phyloP scores from a whole-genome alignment of 306 rosid genomes.

The Medicago lupulina region DNA sequence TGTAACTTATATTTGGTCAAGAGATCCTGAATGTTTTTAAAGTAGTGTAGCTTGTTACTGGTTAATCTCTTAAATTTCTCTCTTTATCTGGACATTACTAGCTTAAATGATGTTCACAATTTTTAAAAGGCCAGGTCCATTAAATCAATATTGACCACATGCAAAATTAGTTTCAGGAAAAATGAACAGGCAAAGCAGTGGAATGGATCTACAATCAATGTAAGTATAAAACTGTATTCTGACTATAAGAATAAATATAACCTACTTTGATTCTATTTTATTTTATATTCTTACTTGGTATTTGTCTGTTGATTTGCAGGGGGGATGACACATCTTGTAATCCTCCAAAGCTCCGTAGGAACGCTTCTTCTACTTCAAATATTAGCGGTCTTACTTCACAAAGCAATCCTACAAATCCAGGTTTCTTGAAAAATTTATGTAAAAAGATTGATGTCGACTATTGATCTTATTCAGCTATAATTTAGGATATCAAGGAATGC shows the following conservation, averaged over 20 bases:
- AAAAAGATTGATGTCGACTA: background rate
- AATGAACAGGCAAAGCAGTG: constrained; percentile 74
- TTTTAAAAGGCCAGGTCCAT: background rate
- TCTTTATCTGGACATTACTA: background rate
- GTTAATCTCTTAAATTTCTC: background rate
- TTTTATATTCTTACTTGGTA: constrained; percentile 18
- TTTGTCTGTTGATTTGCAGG: constrained; percentile 49
- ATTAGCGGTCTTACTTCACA: constrained; percentile 66
- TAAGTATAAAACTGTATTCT: constrained; percentile 35
- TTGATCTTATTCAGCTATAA: constrained; percentile 18
- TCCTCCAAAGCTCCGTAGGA: constrained; percentile 77
- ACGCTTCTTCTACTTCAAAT: constrained; percentile 84
- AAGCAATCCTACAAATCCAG: constrained; percentile 58
- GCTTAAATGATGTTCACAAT: background rate
- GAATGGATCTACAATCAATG: constrained; percentile 71
- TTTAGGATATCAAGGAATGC: no score
- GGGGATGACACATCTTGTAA: constrained; percentile 55
- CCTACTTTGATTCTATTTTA: background rate
- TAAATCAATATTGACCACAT: constrained; percentile 40
- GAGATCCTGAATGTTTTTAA: no score
- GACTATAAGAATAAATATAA: background rate
- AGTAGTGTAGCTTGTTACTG: no score
- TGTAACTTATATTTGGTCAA: no score
- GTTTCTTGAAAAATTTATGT: constrained; percentile 39
- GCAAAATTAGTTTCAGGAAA: constrained; percentile 52